Percentiles rank a stretch among this genome's conserved stretches.
Conservation (phyloP, 2,329 filamentous ascomycete species). For the Nigrospora oryzae region DNA sequence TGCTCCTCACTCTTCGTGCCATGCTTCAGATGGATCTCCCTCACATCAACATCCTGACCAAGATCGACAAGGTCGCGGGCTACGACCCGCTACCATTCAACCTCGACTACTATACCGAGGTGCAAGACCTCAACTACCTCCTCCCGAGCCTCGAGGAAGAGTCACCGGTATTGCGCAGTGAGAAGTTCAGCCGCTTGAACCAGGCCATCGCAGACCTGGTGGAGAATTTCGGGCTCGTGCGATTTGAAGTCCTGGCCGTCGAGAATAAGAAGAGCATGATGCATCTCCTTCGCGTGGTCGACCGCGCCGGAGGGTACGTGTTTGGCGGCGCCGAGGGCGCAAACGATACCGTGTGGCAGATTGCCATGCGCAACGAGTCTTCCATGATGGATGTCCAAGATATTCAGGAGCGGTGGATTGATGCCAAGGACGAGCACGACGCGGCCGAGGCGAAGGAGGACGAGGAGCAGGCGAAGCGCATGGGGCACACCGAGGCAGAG, state of each 20-base stretch:
- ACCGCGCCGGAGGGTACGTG: constrained; percentile 85
- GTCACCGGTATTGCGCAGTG: constrained; percentile 56
- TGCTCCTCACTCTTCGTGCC: constrained; percentile 84
- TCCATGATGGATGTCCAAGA: constrained; percentile 75
- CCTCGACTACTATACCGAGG: constrained; percentile 94
- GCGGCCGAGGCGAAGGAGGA: constrained; percentile 65
- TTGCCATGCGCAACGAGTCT: constrained; percentile 75
- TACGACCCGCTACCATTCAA: constrained; percentile 90
- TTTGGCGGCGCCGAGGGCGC: constrained; percentile 86
- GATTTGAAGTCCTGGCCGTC: constrained; percentile 88
- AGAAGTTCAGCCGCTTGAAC: constrained; percentile 79
- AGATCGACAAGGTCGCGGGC: constrained; percentile 86
- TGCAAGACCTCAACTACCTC: constrained; percentile 83
- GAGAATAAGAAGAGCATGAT: constrained; percentile 98
- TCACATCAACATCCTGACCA: constrained; percentile 91
- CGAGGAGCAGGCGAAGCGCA: constrained; percentile 62
- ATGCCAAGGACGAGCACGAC: constrained; percentile 82
- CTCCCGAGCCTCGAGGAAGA: constrained; percentile 75
- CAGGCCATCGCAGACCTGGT: constrained; percentile 80
- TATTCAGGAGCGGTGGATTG: constrained; percentile 93
- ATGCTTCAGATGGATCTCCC: constrained; percentile 99
- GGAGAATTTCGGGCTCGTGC: constrained; percentile 81
- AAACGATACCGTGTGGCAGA: constrained; percentile 95
- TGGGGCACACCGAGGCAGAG: constrained; percentile 21
- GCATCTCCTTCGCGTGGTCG: constrained; percentile 78